A percentile compares a stretch with the other conserved stretches of the same genome.
Conservation (phyloP, 192 early-diverging fungal species). For the Umbelopsis ramanniana region DNA sequence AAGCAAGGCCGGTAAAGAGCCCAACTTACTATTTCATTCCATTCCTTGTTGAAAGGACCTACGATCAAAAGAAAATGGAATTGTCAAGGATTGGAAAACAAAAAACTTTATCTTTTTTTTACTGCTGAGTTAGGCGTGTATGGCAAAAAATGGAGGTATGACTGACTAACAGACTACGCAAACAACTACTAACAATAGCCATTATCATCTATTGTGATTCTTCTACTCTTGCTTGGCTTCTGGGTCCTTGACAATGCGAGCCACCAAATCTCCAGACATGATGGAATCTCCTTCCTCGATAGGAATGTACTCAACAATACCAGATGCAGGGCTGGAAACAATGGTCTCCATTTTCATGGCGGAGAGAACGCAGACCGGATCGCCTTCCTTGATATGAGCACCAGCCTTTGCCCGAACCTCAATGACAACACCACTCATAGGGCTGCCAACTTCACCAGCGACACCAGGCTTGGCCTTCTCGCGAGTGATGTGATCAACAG, state of each 20-base stretch:
- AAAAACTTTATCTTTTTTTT: background rate
- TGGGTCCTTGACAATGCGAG: conserved; percentile 60
- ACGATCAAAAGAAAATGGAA: background rate
- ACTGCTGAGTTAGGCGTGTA: background rate
- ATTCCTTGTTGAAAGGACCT: background rate
- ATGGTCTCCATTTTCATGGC: conserved; percentile 99
- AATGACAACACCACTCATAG: conserved; percentile 96
- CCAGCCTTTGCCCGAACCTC: conserved; percentile 89
- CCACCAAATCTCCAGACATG: conserved; percentile 83
- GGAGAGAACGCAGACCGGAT: conserved; percentile 88
- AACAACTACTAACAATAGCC: background rate
- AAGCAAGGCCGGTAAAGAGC: no score
- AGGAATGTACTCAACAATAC: conserved; percentile 73
- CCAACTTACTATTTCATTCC: no score
- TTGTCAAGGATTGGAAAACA: no score
- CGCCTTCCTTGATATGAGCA: conserved; percentile 82
- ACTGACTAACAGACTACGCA: background rate
- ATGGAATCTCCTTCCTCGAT: conserved; percentile 80
- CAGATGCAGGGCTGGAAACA: conserved; percentile 78
- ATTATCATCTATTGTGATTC: background rate
- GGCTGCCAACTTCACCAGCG: conserved; percentile 86
- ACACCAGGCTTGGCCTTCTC: conserved; percentile 77
- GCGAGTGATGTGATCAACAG: conserved; percentile 65
- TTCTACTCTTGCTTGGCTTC: conserved; percentile 18
- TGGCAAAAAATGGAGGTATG: background rate